phyloP scores from a whole-genome alignment of 2,329 filamentous ascomycete species.

The Magnaporthales sp. region DNA sequence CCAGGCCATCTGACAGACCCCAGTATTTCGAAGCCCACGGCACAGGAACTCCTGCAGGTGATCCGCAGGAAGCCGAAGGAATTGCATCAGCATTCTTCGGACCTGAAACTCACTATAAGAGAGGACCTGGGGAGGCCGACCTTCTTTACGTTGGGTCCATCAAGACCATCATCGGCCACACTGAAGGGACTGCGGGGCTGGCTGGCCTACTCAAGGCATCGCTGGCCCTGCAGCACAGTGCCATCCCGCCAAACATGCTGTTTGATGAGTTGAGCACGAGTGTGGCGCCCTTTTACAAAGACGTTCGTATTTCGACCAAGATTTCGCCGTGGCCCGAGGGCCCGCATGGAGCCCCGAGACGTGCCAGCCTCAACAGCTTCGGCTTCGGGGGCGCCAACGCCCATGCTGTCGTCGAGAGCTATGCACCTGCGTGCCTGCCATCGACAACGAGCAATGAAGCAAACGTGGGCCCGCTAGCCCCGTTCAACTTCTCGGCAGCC shows the following conservation, averaged over 20 bases:
- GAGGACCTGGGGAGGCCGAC: neutral
- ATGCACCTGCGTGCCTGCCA: neutral
- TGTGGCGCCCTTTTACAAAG: conserved; percentile 16
- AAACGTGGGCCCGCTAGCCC: conserved; percentile 18
- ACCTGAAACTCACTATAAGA: too few species aligned
- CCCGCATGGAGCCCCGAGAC: conserved; percentile 14
- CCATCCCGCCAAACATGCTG: conserved; percentile 20
- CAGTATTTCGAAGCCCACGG: conserved; percentile 36
- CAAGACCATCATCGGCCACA: conserved; percentile 34
- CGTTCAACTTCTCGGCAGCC: neutral
- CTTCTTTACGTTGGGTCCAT: conserved; percentile 15
- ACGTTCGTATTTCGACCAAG: conserved; percentile 13
- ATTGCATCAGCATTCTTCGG: conserved; percentile 23
- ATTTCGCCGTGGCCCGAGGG: conserved; percentile 5
- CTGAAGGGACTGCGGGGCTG: conserved; percentile 40
- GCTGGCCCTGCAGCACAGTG: conserved; percentile 20
- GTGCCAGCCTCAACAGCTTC: conserved; percentile 15
- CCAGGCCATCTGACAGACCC: conserved; percentile 22
- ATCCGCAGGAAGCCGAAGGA: conserved; percentile 41
- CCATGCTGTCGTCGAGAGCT: conserved; percentile 15
- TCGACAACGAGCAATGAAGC: conserved; percentile 22
- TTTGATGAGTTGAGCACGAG: conserved; percentile 18
- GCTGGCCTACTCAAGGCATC: conserved; percentile 38
- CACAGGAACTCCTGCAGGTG: conserved; percentile 19
- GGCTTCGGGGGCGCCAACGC: conserved; percentile 19